Evolutionary conservation across 352 stramenopile species (phyloP).

Genomic region (Globisporangium apiculatum): DNA sequence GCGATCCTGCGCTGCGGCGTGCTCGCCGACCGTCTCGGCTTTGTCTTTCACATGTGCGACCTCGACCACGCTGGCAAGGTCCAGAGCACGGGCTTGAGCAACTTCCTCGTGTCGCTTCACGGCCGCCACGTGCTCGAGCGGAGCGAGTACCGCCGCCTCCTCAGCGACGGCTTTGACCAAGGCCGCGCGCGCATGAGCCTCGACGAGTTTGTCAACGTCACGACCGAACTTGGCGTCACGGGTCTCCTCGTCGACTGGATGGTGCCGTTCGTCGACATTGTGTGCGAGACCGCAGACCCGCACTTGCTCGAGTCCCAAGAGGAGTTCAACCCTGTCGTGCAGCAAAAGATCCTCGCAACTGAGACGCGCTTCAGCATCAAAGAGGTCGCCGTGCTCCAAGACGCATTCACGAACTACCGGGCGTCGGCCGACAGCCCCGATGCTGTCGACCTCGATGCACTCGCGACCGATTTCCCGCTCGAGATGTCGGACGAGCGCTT

Average conservation of each 20-base stretch:
- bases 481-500: conserved; percentile 84
- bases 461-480: conserved; percentile 73
- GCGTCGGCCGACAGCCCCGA: conserved; percentile 48
- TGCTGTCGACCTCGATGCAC: conserved; percentile 63
- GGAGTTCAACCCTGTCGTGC: conserved; percentile 83
- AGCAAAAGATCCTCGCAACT: conserved; percentile 83
- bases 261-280: conserved; percentile 75
- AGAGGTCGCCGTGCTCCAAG: conserved; percentile 72
- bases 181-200: conserved; percentile 63
- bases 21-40: conserved; percentile 68
- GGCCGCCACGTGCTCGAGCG: conserved; percentile 71
- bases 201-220: conserved; percentile 66
- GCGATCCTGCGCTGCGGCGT: conserved; percentile 70
- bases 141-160: conserved; percentile 58
- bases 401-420: conserved; percentile 83
- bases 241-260: conserved; percentile 79
- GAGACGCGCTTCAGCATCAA: conserved; percentile 78
- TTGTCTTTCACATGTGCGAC: conserved; percentile 87
- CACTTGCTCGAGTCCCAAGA: conserved; percentile 80
- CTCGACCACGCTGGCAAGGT: conserved; percentile 81
- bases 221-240: conserved; percentile 41
- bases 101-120: conserved; percentile 80
- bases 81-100: conserved; percentile 78
- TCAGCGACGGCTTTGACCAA: conserved; percentile 80
- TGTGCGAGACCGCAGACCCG: conserved; percentile 75